These are phyloP conservation scores for Myxozyma udenii DNA, from an alignment of 805 yeast species.

Conservation along the genomic window DNA sequence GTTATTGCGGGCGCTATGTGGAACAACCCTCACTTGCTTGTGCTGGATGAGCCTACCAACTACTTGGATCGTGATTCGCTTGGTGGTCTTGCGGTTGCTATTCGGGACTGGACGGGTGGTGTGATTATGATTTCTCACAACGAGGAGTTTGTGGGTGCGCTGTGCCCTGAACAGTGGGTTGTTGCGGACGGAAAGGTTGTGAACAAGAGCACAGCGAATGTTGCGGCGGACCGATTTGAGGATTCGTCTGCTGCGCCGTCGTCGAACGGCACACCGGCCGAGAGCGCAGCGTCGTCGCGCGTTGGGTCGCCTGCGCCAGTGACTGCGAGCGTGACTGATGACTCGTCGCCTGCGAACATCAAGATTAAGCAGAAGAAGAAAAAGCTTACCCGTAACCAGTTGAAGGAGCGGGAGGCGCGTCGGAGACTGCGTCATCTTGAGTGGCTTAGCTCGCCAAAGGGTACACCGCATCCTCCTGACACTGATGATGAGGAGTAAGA, in stretches of 20 bases:
- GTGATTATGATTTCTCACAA: conserved; percentile 98
- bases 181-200: conserved; percentile 89
- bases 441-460: conserved; percentile 95
- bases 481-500: conserved; percentile 82
- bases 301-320: conserved; percentile 17
- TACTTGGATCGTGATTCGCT: conserved; percentile 96
- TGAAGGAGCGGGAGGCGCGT: conserved; percentile 86
- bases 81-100: conserved; percentile 96
- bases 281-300: conserved; percentile 40
- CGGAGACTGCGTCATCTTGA: conserved; percentile 90
- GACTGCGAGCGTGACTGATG: conserved; percentile 45
- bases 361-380: conserved; percentile 90
- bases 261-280: conserved; percentile 64
- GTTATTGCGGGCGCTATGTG: conserved; percentile 99
- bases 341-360: conserved; percentile 93
- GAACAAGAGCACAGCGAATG: conserved; percentile 72
- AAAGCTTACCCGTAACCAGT: conserved; percentile 96
- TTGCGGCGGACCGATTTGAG: conserved; percentile 78
- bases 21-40: conserved; percentile 97
- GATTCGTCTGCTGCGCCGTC: conserved; percentile 65
- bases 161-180: conserved; percentile 98
- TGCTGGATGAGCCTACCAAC: conserved; percentile 96
- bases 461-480: conserved; percentile 91
- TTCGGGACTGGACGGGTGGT: conserved; percentile 97
- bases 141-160: conserved; percentile 92